phyloP scores from a whole-genome alignment of 2,329 filamentous ascomycete species.

The Cladosporium halotolerans region DNA sequence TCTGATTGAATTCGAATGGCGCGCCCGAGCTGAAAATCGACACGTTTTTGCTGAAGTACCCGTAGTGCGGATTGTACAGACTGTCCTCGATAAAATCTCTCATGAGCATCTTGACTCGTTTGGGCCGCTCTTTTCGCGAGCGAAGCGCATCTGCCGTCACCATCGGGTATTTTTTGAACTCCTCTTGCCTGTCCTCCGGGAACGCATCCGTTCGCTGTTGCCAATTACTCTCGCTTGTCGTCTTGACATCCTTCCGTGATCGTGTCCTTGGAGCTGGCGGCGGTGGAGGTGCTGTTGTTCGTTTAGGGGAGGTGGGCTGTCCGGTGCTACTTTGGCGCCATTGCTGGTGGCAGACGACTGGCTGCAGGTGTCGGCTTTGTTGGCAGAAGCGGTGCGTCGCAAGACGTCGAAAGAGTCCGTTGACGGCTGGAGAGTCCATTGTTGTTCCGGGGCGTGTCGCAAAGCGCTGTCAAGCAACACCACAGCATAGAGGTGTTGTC shows the following conservation, averaged over 20 bases:
- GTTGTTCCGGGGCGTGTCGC: background rate
- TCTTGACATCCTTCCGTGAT: conserved; percentile 27
- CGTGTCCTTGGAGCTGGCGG: conserved; percentile 8
- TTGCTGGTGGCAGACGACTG: conserved; percentile 3
- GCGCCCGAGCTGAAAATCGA: conserved; percentile 78
- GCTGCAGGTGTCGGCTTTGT: conserved; percentile 48
- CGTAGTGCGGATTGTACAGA: conserved; percentile 41
- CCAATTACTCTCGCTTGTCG: conserved; percentile 65
- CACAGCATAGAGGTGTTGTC: background rate
- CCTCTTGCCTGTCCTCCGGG: conserved; percentile 68
- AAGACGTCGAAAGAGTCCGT: conserved; percentile 76
- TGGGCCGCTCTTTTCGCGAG: conserved; percentile 66
- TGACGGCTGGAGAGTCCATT: conserved; percentile 79
- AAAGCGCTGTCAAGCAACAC: background rate
- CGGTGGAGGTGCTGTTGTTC: conserved; percentile 10
- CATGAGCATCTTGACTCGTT: conserved; percentile 90
- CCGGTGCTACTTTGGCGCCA: conserved; percentile 9
- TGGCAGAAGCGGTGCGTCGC: conserved; percentile 59
- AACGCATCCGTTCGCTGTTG: conserved; percentile 74
- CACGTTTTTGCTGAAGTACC: conserved; percentile 32
- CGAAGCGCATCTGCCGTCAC: conserved; percentile 78
- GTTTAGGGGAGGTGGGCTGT: conserved; percentile 8
- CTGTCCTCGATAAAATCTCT: conserved; percentile 87
- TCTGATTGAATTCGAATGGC: conserved; percentile 77
- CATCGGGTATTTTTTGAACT: conserved; percentile 75